Conservation (phyloP, 2,329 filamentous ascomycete species). For the Massarina eburnea region DNA sequence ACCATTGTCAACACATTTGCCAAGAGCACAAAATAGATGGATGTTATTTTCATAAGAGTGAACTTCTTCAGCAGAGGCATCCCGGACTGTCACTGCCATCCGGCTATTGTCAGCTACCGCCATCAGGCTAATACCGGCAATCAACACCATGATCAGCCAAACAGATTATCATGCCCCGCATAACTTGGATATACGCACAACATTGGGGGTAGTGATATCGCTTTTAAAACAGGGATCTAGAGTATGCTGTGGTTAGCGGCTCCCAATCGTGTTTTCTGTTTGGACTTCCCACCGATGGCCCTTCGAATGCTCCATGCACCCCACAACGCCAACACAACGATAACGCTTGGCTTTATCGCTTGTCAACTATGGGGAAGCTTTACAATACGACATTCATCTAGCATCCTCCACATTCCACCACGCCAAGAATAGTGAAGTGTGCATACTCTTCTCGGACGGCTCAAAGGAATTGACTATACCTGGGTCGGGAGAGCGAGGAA, state of each 20-base stretch:
- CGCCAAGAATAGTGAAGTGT: slow-evolving; percentile 25
- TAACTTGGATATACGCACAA: slow-evolving; percentile 21
- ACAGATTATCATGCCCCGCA: slow-evolving; percentile 27
- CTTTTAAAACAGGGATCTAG: slow-evolving; percentile 13
- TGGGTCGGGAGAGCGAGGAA: slow-evolving; percentile 10
- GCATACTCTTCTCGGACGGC: slow-evolving; percentile 17
- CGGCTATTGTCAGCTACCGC: slow-evolving; percentile 23
- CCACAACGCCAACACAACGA: slow-evolving; percentile 10
- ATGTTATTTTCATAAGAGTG: slow-evolving; percentile 1
- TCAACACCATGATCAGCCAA: slow-evolving; percentile 15
- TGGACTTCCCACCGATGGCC: slow-evolving; percentile 4
- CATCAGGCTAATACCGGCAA: slow-evolving; percentile 35
- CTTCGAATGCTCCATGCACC: slow-evolving; percentile 14
- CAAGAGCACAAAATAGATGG: too few relatives aligned
- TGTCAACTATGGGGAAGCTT: slow-evolving; percentile 9
- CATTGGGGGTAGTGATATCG: slow-evolving; percentile 14
- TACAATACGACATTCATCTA: slow-evolving; percentile 11
- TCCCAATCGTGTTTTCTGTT: slow-evolving; percentile 10
- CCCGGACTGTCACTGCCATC: slow-evolving; percentile 13
- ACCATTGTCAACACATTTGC: too few relatives aligned
- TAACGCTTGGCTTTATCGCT: slow-evolving; percentile 9
- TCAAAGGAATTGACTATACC: slow-evolving; percentile 23
- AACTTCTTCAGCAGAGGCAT: neutral
- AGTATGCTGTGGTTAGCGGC: slow-evolving; percentile 6
- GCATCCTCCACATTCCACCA: slow-evolving; percentile 1